Evolutionary conservation across 768 basidiomycete genomes (phyloP).

Genomic region (Collybia nuda): DNA sequence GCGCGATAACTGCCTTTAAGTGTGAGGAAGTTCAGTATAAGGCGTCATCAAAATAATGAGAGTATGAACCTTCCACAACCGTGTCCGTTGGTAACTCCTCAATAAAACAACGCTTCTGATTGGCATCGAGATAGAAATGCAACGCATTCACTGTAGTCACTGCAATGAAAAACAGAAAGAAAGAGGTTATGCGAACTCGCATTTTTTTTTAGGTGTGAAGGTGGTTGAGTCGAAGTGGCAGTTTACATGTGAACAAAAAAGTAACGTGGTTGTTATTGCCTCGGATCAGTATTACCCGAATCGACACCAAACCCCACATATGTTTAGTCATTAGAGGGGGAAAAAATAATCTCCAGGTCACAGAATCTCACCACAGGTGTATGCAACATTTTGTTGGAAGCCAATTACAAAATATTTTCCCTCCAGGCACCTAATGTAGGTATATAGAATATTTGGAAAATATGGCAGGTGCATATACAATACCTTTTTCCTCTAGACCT

Average conservation of each 20-base stretch:
- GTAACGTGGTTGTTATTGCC: slow-evolving; percentile 1
- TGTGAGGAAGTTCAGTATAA: slow-evolving; percentile 3
- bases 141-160: slow-evolving; percentile 64
- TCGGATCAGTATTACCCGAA: background rate
- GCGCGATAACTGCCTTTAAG: slow-evolving; percentile 85
- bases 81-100: slow-evolving; percentile 95
- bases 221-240: background rate
- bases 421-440: too few species aligned
- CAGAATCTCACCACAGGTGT: too few species aligned
- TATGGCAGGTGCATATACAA: too few species aligned
- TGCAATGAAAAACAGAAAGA: slow-evolving; percentile 38
- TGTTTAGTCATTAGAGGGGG: too few species aligned
- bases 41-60: background rate
- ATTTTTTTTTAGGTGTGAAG: slow-evolving; percentile 19
- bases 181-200: slow-evolving; percentile 21
- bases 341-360: too few species aligned
- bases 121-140: slow-evolving; percentile 96
- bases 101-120: slow-evolving; percentile 92
- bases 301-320: too few species aligned
- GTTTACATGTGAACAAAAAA: background rate
- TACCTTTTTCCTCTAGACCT: too few species aligned
- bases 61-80: slow-evolving; percentile 80
- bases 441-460: too few species aligned
- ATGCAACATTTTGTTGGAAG: too few species aligned
- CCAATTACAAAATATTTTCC: too few species aligned